These are phyloP conservation scores for Pseudisothecium myosuroides DNA, from an alignment of 225 moss, liverwort and hornwort species.

Conservation along the genomic window DNA sequence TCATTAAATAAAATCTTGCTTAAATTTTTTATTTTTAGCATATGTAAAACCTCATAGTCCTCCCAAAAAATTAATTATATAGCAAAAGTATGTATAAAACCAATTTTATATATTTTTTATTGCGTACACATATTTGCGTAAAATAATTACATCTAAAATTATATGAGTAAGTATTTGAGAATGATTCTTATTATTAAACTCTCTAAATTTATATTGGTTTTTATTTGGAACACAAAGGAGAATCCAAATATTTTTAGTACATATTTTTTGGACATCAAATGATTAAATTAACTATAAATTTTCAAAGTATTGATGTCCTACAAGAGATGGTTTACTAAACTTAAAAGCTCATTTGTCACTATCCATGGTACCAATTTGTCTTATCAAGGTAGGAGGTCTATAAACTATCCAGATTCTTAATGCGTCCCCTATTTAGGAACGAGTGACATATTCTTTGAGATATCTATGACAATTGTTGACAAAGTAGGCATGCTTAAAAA, in stretches of 20 bases:
- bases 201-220: fast-evolving
- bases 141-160: no score
- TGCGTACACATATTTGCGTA: fast-evolving
- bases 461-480: neutral
- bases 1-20: neutral
- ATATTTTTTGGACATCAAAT: neutral
- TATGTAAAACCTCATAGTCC: neutral
- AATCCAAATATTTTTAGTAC: neutral
- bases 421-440: fast-evolving
- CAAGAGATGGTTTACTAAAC: neutral
- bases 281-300: neutral
- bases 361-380: fast-evolving
- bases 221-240: neutral
- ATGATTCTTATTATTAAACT: neutral
- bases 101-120: neutral
- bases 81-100: neutral
- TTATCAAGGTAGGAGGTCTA: neutral
- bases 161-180: fast-evolving
- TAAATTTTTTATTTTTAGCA: no score
- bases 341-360: fast-evolving
- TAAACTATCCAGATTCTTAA: fast-evolving
- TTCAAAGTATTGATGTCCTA: neutral
- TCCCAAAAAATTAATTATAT: fast-evolving
- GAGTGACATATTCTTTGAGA: neutral
- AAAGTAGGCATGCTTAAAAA: neutral